Conservation (phyloP, 495 filamentous ascomycete genomes). For the Lasiosphaeria hispida region DNA sequence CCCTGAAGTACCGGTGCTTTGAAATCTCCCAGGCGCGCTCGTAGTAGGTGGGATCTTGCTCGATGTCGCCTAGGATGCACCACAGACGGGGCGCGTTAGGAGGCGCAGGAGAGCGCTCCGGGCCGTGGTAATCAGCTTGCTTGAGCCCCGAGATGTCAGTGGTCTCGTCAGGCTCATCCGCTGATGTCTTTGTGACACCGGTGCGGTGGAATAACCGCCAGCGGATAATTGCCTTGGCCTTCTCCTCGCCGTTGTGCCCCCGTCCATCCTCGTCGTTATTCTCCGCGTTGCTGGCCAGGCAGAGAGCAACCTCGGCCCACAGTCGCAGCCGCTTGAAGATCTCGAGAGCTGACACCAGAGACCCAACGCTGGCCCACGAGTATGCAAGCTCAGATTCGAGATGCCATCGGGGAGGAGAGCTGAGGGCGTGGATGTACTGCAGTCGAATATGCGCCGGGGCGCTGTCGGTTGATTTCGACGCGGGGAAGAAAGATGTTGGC, state of each 20-base stretch:
- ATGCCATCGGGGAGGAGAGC: constrained; percentile 84
- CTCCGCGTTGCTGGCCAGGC: constrained; percentile 60
- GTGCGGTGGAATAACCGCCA: constrained; percentile 71
- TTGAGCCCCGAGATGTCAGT: constrained; percentile 50
- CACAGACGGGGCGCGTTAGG: constrained; percentile 82
- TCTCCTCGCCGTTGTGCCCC: constrained; percentile 62
- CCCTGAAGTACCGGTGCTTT: constrained; percentile 72
- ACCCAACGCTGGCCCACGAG: constrained; percentile 84
- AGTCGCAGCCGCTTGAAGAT: constrained; percentile 94
- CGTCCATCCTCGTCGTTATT: constrained; percentile 62
- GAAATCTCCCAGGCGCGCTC: constrained; percentile 89
- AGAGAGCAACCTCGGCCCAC: constrained; percentile 94
- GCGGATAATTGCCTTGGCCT: constrained; percentile 71
- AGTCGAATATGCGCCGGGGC: constrained; percentile 75
- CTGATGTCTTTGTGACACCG: constrained; percentile 24
- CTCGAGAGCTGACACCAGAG: constrained; percentile 83
- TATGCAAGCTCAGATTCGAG: constrained; percentile 90
- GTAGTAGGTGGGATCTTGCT: constrained; percentile 69
- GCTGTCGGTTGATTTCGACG: constrained; percentile 69
- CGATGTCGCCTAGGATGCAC: constrained; percentile 92
- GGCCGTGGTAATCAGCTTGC: constrained; percentile 53
- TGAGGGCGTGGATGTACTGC: constrained; percentile 76
- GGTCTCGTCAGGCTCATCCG: constrained; percentile 51
- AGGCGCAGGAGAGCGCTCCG: constrained; percentile 66
- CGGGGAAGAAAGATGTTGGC: constrained; percentile 78